A percentile compares a stretch with the other conserved stretches of the same genome.
Conservation (phyloP, 805 yeast species). For the Yarrowia porcina region DNA sequence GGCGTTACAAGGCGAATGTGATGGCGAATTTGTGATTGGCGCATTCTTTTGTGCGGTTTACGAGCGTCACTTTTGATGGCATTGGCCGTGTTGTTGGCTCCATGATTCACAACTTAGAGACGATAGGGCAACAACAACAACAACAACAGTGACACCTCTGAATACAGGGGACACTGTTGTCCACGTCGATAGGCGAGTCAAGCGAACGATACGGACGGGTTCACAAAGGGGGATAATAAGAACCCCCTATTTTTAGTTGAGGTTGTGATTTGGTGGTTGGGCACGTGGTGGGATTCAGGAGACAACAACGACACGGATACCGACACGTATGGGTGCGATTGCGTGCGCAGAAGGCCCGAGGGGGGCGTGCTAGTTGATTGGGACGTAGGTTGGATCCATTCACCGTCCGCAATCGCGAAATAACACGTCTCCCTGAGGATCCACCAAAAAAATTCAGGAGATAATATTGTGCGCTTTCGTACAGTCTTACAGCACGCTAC, state of each 20-base stretch:
- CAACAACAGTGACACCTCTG: neutral
- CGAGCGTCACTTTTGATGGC: neutral
- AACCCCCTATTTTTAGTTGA: neutral
- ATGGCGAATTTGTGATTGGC: neutral
- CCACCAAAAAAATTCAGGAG: neutral
- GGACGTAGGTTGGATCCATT: neutral
- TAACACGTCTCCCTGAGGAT: neutral
- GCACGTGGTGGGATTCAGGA: neutral
- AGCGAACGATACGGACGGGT: neutral
- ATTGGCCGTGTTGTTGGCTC: neutral
- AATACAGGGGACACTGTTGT: neutral
- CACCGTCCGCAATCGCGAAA: neutral
- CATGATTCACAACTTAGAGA: neutral
- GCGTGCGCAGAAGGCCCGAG: neutral
- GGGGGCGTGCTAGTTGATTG: neutral
- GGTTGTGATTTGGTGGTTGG: neutral
- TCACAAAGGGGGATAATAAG: neutral
- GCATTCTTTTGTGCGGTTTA: neutral
- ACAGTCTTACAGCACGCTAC: neutral
- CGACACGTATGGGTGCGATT: neutral
- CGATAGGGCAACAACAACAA: neutral
- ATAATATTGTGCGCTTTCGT: neutral
- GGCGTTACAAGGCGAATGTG: neutral
- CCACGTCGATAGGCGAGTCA: neutral
- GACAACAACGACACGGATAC: neutral